Conservation (phyloP, 2,329 filamentous ascomycete species). For the Alternaria gaisen region DNA sequence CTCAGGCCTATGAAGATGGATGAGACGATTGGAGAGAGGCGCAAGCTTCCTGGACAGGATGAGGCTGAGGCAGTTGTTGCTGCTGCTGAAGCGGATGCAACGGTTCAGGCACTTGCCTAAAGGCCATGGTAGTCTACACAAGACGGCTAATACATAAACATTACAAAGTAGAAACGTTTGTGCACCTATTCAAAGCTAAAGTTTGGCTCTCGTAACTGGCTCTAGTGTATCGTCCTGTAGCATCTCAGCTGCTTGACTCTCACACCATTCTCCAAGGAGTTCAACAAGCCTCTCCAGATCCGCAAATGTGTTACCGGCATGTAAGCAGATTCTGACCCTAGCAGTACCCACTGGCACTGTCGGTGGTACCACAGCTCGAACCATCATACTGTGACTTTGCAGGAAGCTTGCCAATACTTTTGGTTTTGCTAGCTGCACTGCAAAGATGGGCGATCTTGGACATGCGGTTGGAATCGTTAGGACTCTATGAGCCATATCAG, state of each 20-base stretch:
- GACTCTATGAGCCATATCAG: slow-evolving; percentile 14
- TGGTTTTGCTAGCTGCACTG: slow-evolving; percentile 41
- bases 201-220: background rate
- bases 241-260: slow-evolving; percentile 3
- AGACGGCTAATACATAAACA: background rate
- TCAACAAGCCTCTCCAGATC: slow-evolving; percentile 47
- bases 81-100: slow-evolving; percentile 17
- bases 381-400: slow-evolving; percentile 44
- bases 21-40: slow-evolving; percentile 45
- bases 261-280: slow-evolving; percentile 45
- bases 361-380: slow-evolving; percentile 51
- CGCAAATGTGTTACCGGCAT: slow-evolving; percentile 53
- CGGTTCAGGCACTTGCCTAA: slow-evolving; percentile 13
- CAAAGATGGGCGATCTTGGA: slow-evolving; percentile 45
- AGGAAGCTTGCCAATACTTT: slow-evolving; percentile 39
- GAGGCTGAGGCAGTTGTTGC: slow-evolving; percentile 22
- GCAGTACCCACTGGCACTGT: slow-evolving; percentile 53
- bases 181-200: background rate
- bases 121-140: background rate
- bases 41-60: slow-evolving; percentile 27
- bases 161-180: background rate
- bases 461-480: slow-evolving; percentile 37
- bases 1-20: slow-evolving; percentile 73
- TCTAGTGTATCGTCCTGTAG: background rate
- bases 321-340: slow-evolving; percentile 54